A percentile compares a stretch with the other conserved stretches of the same genome.
Conservation (phyloP, 441 rosid genomes). For the Mallotus japonicus region DNA sequence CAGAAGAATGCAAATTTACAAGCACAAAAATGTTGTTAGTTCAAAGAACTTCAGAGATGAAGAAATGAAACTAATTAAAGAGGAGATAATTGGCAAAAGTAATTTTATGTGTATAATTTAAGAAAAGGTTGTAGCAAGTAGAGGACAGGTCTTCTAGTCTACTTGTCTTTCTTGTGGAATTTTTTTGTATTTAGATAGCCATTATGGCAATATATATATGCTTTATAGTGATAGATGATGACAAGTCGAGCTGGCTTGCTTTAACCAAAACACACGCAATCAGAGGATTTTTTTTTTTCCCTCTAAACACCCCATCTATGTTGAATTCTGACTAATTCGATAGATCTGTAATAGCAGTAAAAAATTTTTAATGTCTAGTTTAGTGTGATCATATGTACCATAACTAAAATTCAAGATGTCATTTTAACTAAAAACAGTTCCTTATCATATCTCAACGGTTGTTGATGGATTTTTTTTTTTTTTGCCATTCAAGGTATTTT, state of each 20-base stretch:
- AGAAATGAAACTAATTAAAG: background rate
- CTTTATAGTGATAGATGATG: background rate
- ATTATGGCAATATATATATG: background rate
- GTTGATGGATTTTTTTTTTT: too few relatives aligned
- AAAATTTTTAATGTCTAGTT: too few relatives aligned
- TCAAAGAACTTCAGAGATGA: background rate
- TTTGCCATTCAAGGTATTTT: too few relatives aligned
- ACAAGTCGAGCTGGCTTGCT: background rate
- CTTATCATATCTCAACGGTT: too few relatives aligned
- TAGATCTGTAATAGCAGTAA: too few relatives aligned
- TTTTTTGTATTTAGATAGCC: background rate
- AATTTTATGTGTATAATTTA: background rate
- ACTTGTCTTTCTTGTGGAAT: slow-evolving; percentile 14
- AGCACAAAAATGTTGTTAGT: background rate
- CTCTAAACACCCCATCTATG: too few relatives aligned
- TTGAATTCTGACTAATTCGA: too few relatives aligned
- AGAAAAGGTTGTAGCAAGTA: too few relatives aligned
- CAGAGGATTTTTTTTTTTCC: background rate
- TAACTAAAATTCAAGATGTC: too few relatives aligned
- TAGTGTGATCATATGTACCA: too few relatives aligned
- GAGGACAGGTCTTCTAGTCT: slow-evolving; percentile 6
- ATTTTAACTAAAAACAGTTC: too few relatives aligned
- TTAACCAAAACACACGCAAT: background rate
- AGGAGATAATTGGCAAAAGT: background rate
- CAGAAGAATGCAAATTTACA: background rate